Conservation (phyloP, 1,139 yeast genomes). For the Petasospora rhodanensis region DNA sequence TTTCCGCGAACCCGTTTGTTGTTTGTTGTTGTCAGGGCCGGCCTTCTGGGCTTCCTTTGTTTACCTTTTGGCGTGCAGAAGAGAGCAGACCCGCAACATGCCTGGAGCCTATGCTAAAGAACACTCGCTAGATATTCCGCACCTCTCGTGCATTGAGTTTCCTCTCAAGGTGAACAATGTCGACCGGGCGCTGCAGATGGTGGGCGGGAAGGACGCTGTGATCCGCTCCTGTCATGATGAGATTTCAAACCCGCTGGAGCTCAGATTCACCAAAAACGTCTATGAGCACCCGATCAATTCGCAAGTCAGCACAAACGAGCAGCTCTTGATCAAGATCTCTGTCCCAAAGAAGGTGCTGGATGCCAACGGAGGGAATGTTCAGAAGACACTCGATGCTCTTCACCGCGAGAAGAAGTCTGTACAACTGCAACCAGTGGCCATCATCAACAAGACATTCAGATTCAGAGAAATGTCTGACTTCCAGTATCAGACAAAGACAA, state of each 20-base stretch:
- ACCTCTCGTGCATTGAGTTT: slow-evolving; percentile 69
- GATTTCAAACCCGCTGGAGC: slow-evolving; percentile 46
- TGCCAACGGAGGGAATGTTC: slow-evolving; percentile 45
- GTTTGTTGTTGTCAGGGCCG: too few species aligned
- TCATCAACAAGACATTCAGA: slow-evolving; percentile 65
- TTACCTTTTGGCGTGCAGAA: too few species aligned
- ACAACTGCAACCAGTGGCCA: slow-evolving; percentile 56
- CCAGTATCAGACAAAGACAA: slow-evolving; percentile 63
- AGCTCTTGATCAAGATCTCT: slow-evolving; percentile 62
- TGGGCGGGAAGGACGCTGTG: slow-evolving; percentile 62
- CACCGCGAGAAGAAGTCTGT: slow-evolving; percentile 29
- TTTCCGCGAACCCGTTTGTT: too few species aligned
- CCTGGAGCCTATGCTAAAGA: slow-evolving; percentile 37
- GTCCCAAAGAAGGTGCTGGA: slow-evolving; percentile 59
- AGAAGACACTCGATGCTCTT: slow-evolving; percentile 40
- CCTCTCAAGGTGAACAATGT: slow-evolving; percentile 69
- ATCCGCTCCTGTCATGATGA: slow-evolving; percentile 34
- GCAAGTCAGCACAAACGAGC: slow-evolving; percentile 44
- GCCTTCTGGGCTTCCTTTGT: too few species aligned
- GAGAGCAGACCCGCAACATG: slow-evolving; percentile 5
- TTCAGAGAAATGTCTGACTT: slow-evolving; percentile 89
- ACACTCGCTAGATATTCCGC: slow-evolving; percentile 69
- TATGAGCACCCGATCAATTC: slow-evolving; percentile 81
- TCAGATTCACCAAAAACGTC: slow-evolving; percentile 62
- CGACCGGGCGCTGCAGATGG: slow-evolving; percentile 61